Evolutionary conservation across 2,329 filamentous ascomycete species (phyloP).

Genomic region (Achaetomium macrosporum): DNA sequence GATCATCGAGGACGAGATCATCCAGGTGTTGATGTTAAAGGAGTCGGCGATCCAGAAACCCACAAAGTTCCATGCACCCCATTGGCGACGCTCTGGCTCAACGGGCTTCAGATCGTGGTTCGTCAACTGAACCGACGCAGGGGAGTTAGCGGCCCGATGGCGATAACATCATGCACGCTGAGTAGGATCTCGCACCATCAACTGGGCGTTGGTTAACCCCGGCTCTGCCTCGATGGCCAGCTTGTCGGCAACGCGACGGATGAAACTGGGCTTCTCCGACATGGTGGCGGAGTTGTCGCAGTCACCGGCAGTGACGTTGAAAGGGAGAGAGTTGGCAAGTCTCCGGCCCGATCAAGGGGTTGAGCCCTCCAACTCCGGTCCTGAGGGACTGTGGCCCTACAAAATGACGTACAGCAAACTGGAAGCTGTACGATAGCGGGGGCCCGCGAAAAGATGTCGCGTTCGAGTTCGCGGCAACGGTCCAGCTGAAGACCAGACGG

Average conservation of each 20-base stretch:
- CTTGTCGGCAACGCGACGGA: conserved; percentile 47
- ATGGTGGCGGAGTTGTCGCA: conserved; percentile 19
- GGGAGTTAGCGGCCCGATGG: conserved; percentile 13
- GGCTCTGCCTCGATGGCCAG: conserved; percentile 69
- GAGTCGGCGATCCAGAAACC: conserved; percentile 82
- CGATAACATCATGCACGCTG: not conserved
- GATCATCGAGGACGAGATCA: conserved; percentile 83
- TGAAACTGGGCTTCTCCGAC: conserved; percentile 29
- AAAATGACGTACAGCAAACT: too few relatives aligned
- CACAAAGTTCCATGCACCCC: conserved; percentile 83
- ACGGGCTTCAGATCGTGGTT: conserved; percentile 80
- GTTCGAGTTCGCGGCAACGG: too few relatives aligned
- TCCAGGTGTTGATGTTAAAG: conserved; percentile 91
- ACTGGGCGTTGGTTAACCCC: conserved; percentile 69
- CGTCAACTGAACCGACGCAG: conserved; percentile 49
- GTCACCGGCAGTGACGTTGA: not conserved
- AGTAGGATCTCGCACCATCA: conserved; percentile 54
- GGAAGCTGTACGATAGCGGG: too few relatives aligned
- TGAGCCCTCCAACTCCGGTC: too few relatives aligned
- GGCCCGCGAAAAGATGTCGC: too few relatives aligned
- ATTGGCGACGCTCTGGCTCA: conserved; percentile 72
- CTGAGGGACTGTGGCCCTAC: too few relatives aligned
- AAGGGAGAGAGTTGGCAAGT: not conserved
- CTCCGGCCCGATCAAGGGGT: too few relatives aligned
- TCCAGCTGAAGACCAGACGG: too few relatives aligned